Percentiles rank a stretch among this genome's conserved stretches.
phyloP scores from a whole-genome alignment of 768 basidiomycete species.

The Naganishia antarctica region DNA sequence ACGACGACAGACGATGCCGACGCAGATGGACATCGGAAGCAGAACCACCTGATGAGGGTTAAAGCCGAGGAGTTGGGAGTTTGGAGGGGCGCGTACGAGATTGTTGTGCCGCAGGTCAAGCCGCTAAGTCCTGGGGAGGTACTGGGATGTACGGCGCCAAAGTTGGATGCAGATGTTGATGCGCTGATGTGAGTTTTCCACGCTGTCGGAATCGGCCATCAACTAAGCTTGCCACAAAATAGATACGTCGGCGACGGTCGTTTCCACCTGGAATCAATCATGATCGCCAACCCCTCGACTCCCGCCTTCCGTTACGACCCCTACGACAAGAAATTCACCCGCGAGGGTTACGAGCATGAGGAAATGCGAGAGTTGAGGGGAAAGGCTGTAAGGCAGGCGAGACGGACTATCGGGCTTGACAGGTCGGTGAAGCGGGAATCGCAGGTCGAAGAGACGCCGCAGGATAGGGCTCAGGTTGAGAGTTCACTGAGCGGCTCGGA shows the following conservation, averaged over 20 bases:
- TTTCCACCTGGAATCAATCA: slow-evolving; percentile 96
- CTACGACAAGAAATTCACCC: slow-evolving; percentile 92
- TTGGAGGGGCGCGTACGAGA: slow-evolving; percentile 48
- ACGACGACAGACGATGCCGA: background rate
- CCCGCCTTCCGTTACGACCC: slow-evolving; percentile 98
- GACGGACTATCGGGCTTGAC: slow-evolving; percentile 54
- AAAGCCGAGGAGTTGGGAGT: slow-evolving; percentile 43
- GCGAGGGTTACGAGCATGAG: slow-evolving; percentile 80
- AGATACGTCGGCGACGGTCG: slow-evolving; percentile 97
- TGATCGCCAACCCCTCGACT: slow-evolving; percentile 95
- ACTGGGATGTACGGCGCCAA: slow-evolving; percentile 90
- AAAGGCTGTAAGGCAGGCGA: slow-evolving; percentile 68
- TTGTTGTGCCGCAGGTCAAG: slow-evolving; percentile 53
- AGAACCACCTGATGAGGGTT: slow-evolving; percentile 24
- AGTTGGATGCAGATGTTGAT: slow-evolving; percentile 64
- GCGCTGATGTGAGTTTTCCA: slow-evolving; percentile 69
- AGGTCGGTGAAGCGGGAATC: slow-evolving; percentile 28
- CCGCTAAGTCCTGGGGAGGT: slow-evolving; percentile 96
- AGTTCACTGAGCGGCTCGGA: slow-evolving; percentile 27
- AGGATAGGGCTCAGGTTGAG: background rate
- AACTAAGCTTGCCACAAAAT: background rate
- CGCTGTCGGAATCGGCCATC: background rate
- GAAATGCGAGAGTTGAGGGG: slow-evolving; percentile 76
- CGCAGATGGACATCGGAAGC: slow-evolving; percentile 27
- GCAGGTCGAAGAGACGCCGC: background rate